Evolutionary conservation across 2,329 filamentous ascomycete species (phyloP), one percentile per base, ranked within the genome.

Genomic region (Cadophora luteo-olivacea): DNA sequence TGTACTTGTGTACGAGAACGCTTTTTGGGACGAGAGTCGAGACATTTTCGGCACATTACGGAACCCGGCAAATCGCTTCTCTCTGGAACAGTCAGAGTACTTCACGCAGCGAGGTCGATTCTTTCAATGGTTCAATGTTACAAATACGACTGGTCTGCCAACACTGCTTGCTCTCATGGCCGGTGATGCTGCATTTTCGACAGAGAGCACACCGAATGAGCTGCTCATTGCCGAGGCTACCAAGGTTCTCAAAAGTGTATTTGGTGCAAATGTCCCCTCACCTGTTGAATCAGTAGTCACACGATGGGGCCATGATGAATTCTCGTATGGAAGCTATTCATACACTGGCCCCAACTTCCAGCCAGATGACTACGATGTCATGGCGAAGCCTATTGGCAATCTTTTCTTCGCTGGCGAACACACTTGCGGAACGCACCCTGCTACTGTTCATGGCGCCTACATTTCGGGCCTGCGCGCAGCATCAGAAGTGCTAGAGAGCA

Each of bases 111-210:
- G 95, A 64, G 95, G 95, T n/a, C 91, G 94, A 29, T 97, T 97
- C 81, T 99, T 98, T 76, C 88, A 99, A 74, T 98, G 97, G 87
- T 98, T 97, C 87, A 98, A 99, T 75, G 93, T 94, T 65, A 91
- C 94, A 69, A 92, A 93, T 74, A 97, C 93, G 3, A 94, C 92
- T 57, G 97, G 97, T 0, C 84, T 97, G 45, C 96, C 92, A 1
- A 93, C 94, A 63, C 85, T 97, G 29, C 89, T 98, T 69, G 96
- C 93, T 9, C 85, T 99, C 33, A 97, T 99, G 95, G 95, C 95
- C 61, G 96, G 96, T 25, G 93, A 97, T 74, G 93, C 97, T 24
- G 96, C 94, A 19, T 92, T 94, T 74, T 92, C 97, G 71, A 93
- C 93, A 0, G 97, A 99, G 80, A 84, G 84, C 63, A 89, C 89